Conservation (phyloP, 176 grass and related monocot genomes). For the sorghum (Sorghum bicolor) region DNA sequence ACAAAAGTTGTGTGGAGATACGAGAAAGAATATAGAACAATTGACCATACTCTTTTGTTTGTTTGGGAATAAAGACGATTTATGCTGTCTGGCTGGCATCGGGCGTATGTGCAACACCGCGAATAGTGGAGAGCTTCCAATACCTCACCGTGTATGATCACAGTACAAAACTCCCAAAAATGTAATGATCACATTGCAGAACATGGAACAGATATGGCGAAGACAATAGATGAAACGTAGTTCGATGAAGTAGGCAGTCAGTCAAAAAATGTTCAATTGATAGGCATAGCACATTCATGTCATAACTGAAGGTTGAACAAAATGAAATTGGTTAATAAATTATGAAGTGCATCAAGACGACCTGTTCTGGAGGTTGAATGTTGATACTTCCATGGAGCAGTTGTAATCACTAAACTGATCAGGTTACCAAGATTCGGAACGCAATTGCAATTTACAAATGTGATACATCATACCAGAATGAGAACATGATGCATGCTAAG, state of each 20-base stretch:
- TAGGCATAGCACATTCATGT: background rate
- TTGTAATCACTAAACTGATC: background rate
- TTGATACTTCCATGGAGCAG: background rate
- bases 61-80: background rate
- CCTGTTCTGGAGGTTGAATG: background rate
- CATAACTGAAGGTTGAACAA: background rate
- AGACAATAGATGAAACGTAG: background rate
- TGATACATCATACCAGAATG: slow-evolving; percentile 1
- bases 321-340: background rate
- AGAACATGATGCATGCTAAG: background rate
- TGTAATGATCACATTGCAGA: background rate
- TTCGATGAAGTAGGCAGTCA: too few species aligned
- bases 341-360: background rate
- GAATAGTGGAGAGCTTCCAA: background rate
- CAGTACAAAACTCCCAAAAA: background rate
- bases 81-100: background rate
- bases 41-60: slow-evolving; percentile 16
- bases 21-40: slow-evolving; percentile 8
- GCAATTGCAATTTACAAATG: slow-evolving; percentile 33
- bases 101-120: background rate
- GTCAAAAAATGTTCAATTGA: background rate
- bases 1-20: background rate
- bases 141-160: background rate
- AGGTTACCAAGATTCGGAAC: background rate
- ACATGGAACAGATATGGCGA: background rate